Evolutionary conservation across 768 basidiomycete species (phyloP), one percentile per base, ranked within the genome.

Genomic region (Leccinum uliginosum): DNA sequence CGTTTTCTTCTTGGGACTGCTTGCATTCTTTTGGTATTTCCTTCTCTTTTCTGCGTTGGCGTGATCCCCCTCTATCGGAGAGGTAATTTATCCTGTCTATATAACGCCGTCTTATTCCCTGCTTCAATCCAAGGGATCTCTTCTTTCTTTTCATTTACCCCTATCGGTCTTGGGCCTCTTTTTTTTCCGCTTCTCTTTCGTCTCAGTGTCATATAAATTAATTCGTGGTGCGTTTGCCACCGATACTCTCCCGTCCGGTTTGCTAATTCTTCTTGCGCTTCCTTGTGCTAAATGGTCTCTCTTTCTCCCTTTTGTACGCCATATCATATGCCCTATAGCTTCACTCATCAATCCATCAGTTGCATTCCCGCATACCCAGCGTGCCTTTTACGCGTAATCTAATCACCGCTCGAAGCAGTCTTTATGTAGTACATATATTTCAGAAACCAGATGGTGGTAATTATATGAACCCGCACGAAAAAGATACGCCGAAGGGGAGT

Each of bases 401-500:
- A 46, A 46, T 32, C 27, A 53, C 52, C 55, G 49, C 53, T 62
- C 34, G 53, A 54, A 15, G 60, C 47, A 54, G 53, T 62, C 51
- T 44, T 51, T 50, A 35, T 49, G 57, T 38, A 54, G 24, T 50
- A 34, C 27, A 27, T n/a, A 32, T 50, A 48, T 34, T 46, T 23
- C 17, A 27, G 7, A 53, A 46, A 55, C 24, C 40, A 50, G 23
- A 21, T 23, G 32, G 32, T 30, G 30, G 30, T 34, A 38, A 38
- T 38, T 38, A 38, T 38, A n/a, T 38, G 15, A 15, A 35, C 34
- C 7, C 15, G 35, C 38, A n/a, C 38, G n/a, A 62, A 53, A 30
- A 49, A 30, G 1, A 34, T 70, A 71, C 70, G 63, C 82, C 77
- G 77, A 83, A 84, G 78, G 83, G 83, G 83, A 85, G 80, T 85